Base-by-base conservation (phyloP, 805 yeast genomes). In the Hanseniaspora nectarophila region DNA sequence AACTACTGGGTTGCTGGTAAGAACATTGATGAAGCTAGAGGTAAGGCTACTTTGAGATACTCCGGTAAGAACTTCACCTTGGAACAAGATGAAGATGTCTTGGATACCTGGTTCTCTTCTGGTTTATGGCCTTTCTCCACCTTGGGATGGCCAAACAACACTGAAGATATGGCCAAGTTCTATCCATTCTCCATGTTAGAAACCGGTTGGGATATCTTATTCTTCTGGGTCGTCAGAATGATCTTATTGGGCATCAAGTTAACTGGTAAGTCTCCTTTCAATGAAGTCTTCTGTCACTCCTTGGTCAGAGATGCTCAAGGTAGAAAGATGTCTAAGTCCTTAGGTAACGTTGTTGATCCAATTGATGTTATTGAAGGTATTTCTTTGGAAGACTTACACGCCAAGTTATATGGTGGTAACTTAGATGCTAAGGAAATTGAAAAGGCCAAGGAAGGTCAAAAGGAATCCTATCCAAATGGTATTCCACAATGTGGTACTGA, bases 401-500 rank as follows among this genome's bases (percentile, higher is more conserved):
- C 80, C 54, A 82, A 87, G 69, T 75, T 92, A 61, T 67, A 68
- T 56, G 65, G 63, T 45, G 97, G 97, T 71, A 90, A 90, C 73
- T 75, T 90, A 61, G 97, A 86, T 62, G 85, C 92, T 58, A 76
- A 79, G 59, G 98, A 90, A 71, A 72, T 90, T 60, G 85, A 77
- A 65, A 85, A 78, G 68, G 97, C 97, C 26, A 80, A 77, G 61
- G 78, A 75, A 42, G 97, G 97, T 56, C 97, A 92, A 72, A 79
- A 75, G 61, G 74, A 78, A 63, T 81, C 95, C 12, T 90, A 88
- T 75, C 98, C 98, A 58, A 81, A 81, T 60, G 98, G 98, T 73
- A 89, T 90, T 60, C 97, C 97, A 54, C 95, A 92, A 73, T 92
- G 98, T 77, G 98, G 98, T 74, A 89, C 97, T 47, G 98, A 92